phyloP scores from a whole-genome alignment of 1,139 yeast species.

The Debaryomycetaceae sp. region DNA sequence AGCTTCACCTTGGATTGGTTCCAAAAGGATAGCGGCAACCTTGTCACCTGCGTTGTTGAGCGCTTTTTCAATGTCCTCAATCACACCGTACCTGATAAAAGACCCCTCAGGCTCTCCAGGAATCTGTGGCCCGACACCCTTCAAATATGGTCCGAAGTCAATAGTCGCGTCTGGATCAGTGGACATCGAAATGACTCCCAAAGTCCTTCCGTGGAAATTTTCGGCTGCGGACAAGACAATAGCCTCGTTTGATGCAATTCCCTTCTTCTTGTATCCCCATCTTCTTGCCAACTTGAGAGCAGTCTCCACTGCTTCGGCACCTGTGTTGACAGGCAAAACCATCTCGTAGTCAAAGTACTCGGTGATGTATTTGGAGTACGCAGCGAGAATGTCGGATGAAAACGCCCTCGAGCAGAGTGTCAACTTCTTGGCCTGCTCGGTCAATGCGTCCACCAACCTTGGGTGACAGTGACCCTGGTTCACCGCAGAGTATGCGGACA shows the following conservation, averaged over 20 bases:
- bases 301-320: slow-evolving; percentile 98
- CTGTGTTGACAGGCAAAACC: slow-evolving; percentile 97
- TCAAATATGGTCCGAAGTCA: slow-evolving; percentile 86
- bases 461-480: slow-evolving; percentile 99
- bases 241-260: slow-evolving; percentile 79
- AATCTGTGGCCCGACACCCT: slow-evolving; percentile 76
- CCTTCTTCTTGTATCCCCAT: slow-evolving; percentile 93
- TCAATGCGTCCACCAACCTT: slow-evolving; percentile 76
- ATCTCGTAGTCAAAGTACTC: slow-evolving; percentile 87
- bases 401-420: slow-evolving; percentile 92
- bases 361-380: slow-evolving; percentile 82
- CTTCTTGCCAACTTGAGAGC: slow-evolving; percentile 91
- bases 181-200: slow-evolving; percentile 93
- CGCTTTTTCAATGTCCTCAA: slow-evolving; percentile 84
- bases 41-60: slow-evolving; percentile 82
- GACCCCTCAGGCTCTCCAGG: slow-evolving; percentile 58
- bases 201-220: slow-evolving; percentile 95
- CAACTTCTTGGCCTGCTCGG: slow-evolving; percentile 80
- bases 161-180: slow-evolving; percentile 92
- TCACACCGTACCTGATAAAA: slow-evolving; percentile 69
- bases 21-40: slow-evolving; percentile 87
- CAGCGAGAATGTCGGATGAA: slow-evolving; percentile 84
- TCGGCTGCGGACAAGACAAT: slow-evolving; percentile 81
- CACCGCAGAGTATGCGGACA: slow-evolving; percentile 94
- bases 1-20: slow-evolving; percentile 98